Evolutionary conservation across 495 filamentous ascomycete species (phyloP), one percentile per base, ranked within the genome.

Genomic region (Talaromyces liani): DNA sequence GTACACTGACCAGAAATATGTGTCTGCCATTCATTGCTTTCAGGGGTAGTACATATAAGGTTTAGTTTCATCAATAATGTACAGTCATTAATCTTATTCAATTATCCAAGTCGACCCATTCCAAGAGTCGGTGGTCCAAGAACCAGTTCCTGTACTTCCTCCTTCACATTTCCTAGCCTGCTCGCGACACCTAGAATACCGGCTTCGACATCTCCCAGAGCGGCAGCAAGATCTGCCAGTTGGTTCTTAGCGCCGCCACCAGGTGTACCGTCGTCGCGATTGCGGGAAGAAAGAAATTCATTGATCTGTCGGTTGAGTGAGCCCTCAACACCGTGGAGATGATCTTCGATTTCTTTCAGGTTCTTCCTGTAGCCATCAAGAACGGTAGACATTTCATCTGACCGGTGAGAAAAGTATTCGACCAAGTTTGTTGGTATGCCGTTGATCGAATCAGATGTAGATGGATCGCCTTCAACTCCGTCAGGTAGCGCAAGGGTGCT

Each of bases 271-370:
- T 79, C 81, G 65, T 82, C 80, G 10, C 77, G 77, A 63, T 77
- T 83, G 65, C 78, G 79, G 57, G 78, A 81, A 29, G 83, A 80
- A 60, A 86, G 78, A 69, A 89, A 82, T 60, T 87, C 80, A 73
- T 89, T 85, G 61, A 90, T 83, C 71, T 92, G 87, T 63, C 87
- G 82, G 65, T 87, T 78, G 54, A 91, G 80, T 27, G 83, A 84
- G 8, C 79, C 76, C 69, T 95, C 91, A 24, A 96, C 86, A 3
- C 87, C 85, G 57, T 88, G 80, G 56, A 97, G 79, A 71, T 94
- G 91, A 66, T 85, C 81, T 74, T 96, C 92, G 59, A 97, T 91
- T 72, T 96, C 91, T 56, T 82, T 78, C 58, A 96, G 74, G 64
- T 88, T 91, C 31, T 77, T 74, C 65, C 85, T 82, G 70, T 92